Conservation (phyloP, 495 filamentous ascomycete species). For the Darksidea phi region DNA sequence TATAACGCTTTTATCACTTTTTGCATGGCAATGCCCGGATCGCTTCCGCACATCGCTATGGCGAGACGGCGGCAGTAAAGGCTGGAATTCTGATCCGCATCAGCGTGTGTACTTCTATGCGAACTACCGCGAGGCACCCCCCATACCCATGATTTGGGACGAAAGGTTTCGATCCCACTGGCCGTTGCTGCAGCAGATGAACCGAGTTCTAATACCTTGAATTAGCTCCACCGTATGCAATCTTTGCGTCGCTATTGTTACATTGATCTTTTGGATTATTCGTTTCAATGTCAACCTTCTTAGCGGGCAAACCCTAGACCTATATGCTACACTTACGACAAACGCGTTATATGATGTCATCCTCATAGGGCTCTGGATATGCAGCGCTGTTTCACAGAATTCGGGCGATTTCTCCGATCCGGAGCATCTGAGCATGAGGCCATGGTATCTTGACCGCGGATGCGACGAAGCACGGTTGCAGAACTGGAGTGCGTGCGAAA, state of each 20-base stretch:
- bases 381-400: neutral
- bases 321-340: neutral
- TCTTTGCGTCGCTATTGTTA: constrained; percentile 6
- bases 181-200: neutral
- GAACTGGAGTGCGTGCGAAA: neutral
- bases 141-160: constrained; percentile 5
- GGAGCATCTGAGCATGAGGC: constrained; percentile 6
- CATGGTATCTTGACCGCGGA: constrained; percentile 9
- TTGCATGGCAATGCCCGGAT: constrained; percentile 1
- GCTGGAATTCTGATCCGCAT: constrained; percentile 1
- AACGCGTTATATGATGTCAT: constrained; percentile 8
- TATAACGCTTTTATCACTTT: neutral
- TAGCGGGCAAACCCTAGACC: neutral
- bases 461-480: neutral
- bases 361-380: constrained; percentile 4
- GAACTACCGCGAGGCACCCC: constrained; percentile 15
- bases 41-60: constrained; percentile 9
- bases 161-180: constrained; percentile 8
- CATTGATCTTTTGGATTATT: constrained; percentile 1
- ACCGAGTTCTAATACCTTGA: neutral
- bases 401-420: constrained; percentile 9
- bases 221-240: neutral
- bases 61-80: constrained; percentile 2
- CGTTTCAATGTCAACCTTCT: neutral
- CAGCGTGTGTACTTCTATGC: constrained; percentile 12